These are phyloP conservation scores for Pythium coloratum DNA, from an alignment of 352 stramenopile species.

Conservation along the genomic window DNA sequence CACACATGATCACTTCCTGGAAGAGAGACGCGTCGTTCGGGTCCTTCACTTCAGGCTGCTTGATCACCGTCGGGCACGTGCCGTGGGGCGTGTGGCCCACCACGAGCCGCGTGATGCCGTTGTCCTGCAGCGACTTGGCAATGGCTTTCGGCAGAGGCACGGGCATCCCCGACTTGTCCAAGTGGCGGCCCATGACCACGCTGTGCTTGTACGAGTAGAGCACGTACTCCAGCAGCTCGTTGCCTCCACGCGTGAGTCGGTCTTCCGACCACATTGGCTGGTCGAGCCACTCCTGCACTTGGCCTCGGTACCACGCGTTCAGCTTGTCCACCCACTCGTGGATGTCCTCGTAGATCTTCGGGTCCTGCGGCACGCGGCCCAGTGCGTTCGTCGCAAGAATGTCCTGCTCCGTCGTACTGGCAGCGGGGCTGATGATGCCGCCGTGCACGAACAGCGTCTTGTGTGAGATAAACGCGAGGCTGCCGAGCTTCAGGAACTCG, in stretches of 20 bases:
- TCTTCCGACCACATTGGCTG: slow-evolving; percentile 73
- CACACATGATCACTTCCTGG: slow-evolving; percentile 87
- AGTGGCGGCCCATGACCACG: slow-evolving; percentile 72
- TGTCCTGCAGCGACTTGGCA: slow-evolving; percentile 52
- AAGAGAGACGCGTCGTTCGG: slow-evolving; percentile 27
- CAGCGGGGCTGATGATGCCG: slow-evolving; percentile 63
- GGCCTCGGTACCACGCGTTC: slow-evolving; percentile 78
- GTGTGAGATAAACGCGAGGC: slow-evolving; percentile 76
- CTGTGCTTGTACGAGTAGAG: slow-evolving; percentile 56
- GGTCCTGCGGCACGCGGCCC: slow-evolving; percentile 65
- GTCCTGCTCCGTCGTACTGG: slow-evolving; percentile 23
- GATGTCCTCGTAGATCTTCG: slow-evolving; percentile 33
- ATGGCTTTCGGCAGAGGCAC: slow-evolving; percentile 44
- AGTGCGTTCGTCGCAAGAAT: slow-evolving; percentile 49
- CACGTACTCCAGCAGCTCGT: slow-evolving; percentile 73
- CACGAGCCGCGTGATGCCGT: slow-evolving; percentile 83
- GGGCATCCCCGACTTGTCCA: slow-evolving; percentile 80
- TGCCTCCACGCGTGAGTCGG: slow-evolving; percentile 50
- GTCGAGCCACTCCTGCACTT: slow-evolving; percentile 78
- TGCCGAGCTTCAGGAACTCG: slow-evolving; percentile 82
- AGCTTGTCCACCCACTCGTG: slow-evolving; percentile 68
- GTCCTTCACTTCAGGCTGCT: slow-evolving; percentile 31
- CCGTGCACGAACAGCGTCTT: slow-evolving; percentile 94
- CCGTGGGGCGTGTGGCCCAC: slow-evolving; percentile 93
- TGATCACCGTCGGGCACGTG: slow-evolving; percentile 88